Conservation (phyloP, 352 stramenopile genomes). For the Globisporangium rhizosaccharum region DNA sequence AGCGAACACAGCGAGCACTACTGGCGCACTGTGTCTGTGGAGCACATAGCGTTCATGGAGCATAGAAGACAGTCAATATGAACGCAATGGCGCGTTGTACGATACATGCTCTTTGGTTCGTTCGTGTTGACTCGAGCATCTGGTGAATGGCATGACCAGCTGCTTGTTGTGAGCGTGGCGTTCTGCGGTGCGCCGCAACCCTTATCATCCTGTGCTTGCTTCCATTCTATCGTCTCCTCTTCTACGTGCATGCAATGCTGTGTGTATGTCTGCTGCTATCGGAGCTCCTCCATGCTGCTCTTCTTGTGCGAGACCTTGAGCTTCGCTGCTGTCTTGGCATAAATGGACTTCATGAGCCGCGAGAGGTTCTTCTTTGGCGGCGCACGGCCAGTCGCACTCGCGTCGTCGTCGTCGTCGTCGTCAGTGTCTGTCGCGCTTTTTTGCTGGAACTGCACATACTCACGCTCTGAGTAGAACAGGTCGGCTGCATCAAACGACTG, state of each 20-base stretch:
- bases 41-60: too few relatives aligned
- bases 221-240: background rate
- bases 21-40: too few relatives aligned
- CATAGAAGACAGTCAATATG: too few relatives aligned
- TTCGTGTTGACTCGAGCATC: too few relatives aligned
- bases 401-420: background rate
- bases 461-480: conserved; percentile 47
- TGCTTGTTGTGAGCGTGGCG: too few relatives aligned
- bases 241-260: background rate
- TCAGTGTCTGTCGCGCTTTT: conserved; percentile 3
- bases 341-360: conserved; percentile 44
- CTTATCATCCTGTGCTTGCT: too few relatives aligned
- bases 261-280: conserved; percentile 15
- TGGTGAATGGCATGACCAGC: too few relatives aligned
- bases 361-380: conserved; percentile 33
- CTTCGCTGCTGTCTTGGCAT: conserved; percentile 50
- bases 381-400: background rate
- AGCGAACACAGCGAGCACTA: too few relatives aligned
- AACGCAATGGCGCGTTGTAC: too few relatives aligned
- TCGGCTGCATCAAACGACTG: conserved; percentile 44
- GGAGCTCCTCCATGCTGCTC: conserved; percentile 13
- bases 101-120: too few relatives aligned
- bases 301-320: conserved; percentile 42
- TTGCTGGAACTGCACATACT: conserved; percentile 58
- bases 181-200: too few relatives aligned